Evolutionary conservation across 2,329 filamentous ascomycete species (phyloP).

Genomic region (Waltergamsia citrina): DNA sequence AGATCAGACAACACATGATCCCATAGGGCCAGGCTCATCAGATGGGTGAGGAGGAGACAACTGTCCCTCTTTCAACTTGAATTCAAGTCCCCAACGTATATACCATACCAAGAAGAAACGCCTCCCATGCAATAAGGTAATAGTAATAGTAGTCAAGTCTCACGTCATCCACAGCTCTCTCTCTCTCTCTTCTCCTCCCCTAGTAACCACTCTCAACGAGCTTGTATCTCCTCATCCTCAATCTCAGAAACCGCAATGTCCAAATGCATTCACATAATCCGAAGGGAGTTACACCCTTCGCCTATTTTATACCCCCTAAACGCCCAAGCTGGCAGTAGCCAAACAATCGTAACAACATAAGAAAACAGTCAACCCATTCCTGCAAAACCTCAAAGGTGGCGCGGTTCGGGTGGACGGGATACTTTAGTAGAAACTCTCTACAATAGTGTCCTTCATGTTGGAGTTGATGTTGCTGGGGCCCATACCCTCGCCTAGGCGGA

Average conservation of each 20-base stretch:
- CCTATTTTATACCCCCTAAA: neutral
- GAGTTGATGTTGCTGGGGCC: conserved; percentile 72
- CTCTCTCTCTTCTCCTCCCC: no score
- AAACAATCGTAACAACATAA: conserved; percentile 6
- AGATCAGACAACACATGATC: no score
- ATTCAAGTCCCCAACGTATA: no score
- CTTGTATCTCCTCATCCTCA: no score
- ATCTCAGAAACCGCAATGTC: conserved; percentile 3
- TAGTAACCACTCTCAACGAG: no score
- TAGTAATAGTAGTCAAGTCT: neutral
- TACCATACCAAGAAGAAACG: no score
- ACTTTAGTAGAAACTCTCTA: conserved; percentile 91
- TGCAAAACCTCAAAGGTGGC: conserved; percentile 1
- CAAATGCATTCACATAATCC: no score
- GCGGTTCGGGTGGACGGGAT: neutral
- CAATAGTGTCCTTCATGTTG: conserved; percentile 92
- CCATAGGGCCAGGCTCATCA: no score
- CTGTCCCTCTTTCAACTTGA: no score
- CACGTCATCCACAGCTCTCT: neutral
- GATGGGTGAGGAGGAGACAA: no score
- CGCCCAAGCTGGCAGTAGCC: conserved; percentile 6
- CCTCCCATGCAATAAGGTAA: neutral
- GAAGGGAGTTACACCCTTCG: neutral
- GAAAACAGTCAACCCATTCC: conserved; percentile 3
- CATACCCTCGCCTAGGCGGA: conserved; percentile 81